phyloP scores from a whole-genome alignment of 306 rosid genomes.

The Canavalia gladiata region DNA sequence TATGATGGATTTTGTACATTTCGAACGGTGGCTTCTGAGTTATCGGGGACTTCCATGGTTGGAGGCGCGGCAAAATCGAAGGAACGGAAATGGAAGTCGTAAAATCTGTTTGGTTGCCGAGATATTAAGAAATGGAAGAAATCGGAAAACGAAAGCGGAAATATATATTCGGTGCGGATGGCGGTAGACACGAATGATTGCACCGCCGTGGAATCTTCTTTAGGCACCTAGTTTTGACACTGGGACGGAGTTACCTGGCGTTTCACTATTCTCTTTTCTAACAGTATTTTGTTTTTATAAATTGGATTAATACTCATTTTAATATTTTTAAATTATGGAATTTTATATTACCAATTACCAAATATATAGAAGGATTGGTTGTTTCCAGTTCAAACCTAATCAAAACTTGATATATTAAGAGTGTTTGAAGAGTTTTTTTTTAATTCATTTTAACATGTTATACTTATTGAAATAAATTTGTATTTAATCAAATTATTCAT shows the following conservation, averaged over 20 bases:
- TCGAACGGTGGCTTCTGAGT: slow-evolving; percentile 53
- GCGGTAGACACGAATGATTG: neutral
- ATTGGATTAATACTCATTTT: too few species aligned
- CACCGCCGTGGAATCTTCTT: slow-evolving; percentile 32
- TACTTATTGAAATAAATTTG: too few species aligned
- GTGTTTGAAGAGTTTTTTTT: neutral
- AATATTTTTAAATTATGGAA: too few species aligned
- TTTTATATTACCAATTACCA: too few species aligned
- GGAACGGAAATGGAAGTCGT: slow-evolving; percentile 35
- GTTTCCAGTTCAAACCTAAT: neutral
- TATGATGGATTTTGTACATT: slow-evolving; percentile 43
- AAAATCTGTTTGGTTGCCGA: slow-evolving; percentile 20
- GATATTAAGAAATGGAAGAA: neutral
- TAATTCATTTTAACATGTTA: too few species aligned
- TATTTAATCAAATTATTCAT: too few species aligned
- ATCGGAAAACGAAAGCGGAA: neutral
- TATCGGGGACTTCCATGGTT: slow-evolving; percentile 58
- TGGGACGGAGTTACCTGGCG: neutral
- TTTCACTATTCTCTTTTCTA: neutral
- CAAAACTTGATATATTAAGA: neutral
- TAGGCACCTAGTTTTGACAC: neutral
- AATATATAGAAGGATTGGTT: too few species aligned
- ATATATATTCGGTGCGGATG: neutral
- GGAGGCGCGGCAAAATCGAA: slow-evolving; percentile 34
- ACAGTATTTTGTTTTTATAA: neutral